Evolutionary conservation across 2,329 filamentous ascomycete genomes (phyloP).

Genomic region (Amauroascus niger): DNA sequence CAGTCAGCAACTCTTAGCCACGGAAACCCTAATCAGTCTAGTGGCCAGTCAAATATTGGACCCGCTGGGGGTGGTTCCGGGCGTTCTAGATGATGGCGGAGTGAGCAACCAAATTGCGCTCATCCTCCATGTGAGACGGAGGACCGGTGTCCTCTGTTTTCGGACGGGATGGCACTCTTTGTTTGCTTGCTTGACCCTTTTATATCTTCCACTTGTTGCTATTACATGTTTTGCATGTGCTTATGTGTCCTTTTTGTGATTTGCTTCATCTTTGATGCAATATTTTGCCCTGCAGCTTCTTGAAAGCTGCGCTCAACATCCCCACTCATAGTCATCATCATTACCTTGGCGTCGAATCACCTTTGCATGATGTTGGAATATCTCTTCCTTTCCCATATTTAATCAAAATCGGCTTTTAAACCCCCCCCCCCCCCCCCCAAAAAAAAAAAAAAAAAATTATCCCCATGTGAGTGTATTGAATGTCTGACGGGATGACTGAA

Average conservation of each 20-base stretch:
- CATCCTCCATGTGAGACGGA: not conserved
- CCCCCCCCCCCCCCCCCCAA: no score
- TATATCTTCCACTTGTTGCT: not conserved
- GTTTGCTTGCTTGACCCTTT: constrained; percentile 7
- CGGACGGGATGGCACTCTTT: constrained; percentile 3
- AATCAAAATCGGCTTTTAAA: not conserved
- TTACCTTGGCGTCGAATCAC: constrained; percentile 3
- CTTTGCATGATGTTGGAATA: not conserved
- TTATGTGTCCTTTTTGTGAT: not conserved
- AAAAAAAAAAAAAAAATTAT: no score
- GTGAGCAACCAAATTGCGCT: constrained; percentile 8
- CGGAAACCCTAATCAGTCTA: not conserved
- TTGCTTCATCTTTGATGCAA: constrained; percentile 3
- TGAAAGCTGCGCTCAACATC: not conserved
- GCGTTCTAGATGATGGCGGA: constrained; percentile 15
- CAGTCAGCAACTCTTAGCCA: constrained; percentile 39
- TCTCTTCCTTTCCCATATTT: constrained; percentile 3
- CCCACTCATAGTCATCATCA: constrained; percentile 4
- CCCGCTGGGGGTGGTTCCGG: constrained; percentile 23
- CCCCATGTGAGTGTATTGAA: not conserved
- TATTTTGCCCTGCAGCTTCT: not conserved
- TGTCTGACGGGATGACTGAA: not conserved
- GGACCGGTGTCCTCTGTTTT: not conserved
- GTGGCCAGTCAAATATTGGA: constrained; percentile 17
- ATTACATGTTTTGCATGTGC: not conserved